phyloP scores from a whole-genome alignment of 352 stramenopile species.

The Albugo candida region DNA sequence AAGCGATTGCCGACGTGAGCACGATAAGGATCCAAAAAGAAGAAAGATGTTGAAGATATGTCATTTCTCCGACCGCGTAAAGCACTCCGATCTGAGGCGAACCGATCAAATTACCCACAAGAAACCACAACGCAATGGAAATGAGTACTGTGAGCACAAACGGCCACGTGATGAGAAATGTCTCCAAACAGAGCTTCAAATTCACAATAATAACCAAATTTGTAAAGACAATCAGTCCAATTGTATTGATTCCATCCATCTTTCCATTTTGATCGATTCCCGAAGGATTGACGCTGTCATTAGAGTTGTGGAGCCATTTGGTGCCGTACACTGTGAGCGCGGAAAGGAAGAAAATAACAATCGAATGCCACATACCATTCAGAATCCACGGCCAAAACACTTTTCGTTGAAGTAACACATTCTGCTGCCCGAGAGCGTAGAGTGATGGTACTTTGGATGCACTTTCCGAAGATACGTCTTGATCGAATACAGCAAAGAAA shows the following conservation, averaged over 20 bases:
- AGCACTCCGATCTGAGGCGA: slow-evolving; percentile 21
- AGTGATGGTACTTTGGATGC: slow-evolving; percentile 40
- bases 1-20: slow-evolving; percentile 32
- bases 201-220: slow-evolving; percentile 64
- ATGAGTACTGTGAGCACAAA: slow-evolving; percentile 33
- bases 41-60: slow-evolving; percentile 30
- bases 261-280: slow-evolving; percentile 14
- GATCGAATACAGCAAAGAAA: slow-evolving; percentile 55
- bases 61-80: slow-evolving; percentile 51
- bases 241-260: slow-evolving; percentile 30
- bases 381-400: slow-evolving; percentile 76
- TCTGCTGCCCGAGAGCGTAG: slow-evolving; percentile 47
- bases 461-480: slow-evolving; percentile 51
- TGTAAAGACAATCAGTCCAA: slow-evolving; percentile 66
- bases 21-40: slow-evolving; percentile 40
- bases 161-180: slow-evolving; percentile 50
- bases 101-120: slow-evolving; percentile 35
- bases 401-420: slow-evolving; percentile 25
- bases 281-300: neutral
- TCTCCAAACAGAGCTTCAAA: slow-evolving; percentile 51
- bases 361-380: slow-evolving; percentile 62
- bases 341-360: slow-evolving; percentile 70
- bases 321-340: slow-evolving; percentile 1
- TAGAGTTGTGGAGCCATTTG: neutral
- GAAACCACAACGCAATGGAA: slow-evolving; percentile 47